These are phyloP conservation scores for Lepidium didymum DNA, from an alignment of 345 rosid species.

Conservation along the genomic window DNA sequence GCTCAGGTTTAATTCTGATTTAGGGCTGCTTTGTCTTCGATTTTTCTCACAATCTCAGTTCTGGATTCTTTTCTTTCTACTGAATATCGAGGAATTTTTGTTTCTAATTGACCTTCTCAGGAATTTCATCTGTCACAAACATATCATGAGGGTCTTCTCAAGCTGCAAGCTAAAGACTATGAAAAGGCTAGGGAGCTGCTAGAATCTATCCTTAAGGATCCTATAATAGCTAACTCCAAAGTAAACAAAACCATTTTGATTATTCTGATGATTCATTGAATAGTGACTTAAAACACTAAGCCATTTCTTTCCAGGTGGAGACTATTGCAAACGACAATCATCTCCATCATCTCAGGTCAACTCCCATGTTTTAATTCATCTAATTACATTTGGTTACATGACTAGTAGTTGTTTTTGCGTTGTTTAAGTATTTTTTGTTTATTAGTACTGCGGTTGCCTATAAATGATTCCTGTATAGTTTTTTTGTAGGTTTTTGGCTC, in stretches of 20 bases:
- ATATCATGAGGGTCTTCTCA: conserved; percentile 84
- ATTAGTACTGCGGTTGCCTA: neutral
- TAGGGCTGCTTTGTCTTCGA: neutral
- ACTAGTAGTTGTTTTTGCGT: neutral
- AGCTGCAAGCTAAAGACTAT: conserved; percentile 82
- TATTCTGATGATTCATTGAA: neutral
- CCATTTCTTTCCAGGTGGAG: conserved; percentile 45
- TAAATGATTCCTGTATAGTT: neutral
- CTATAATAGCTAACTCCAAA: conserved; percentile 62
- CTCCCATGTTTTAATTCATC: neutral
- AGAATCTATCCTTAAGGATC: conserved; percentile 80
- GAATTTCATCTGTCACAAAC: conserved; percentile 91
- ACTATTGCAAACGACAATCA: conserved; percentile 61
- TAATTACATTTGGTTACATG: conserved; percentile 5
- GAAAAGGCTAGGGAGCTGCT: conserved; percentile 69
- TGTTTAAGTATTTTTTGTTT: neutral
- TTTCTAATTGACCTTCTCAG: conserved; percentile 29
- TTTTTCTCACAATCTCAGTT: neutral
- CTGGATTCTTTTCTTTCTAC: neutral
- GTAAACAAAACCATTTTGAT: conserved; percentile 21
- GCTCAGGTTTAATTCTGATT: conserved; percentile 57
- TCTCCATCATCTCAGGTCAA: conserved; percentile 82
- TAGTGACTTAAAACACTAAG: neutral
- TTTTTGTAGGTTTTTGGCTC: conserved; percentile 71
- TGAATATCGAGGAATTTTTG: neutral